Conservation (phyloP, 2,329 filamentous ascomycete species). For the Penicillium decumbens region DNA sequence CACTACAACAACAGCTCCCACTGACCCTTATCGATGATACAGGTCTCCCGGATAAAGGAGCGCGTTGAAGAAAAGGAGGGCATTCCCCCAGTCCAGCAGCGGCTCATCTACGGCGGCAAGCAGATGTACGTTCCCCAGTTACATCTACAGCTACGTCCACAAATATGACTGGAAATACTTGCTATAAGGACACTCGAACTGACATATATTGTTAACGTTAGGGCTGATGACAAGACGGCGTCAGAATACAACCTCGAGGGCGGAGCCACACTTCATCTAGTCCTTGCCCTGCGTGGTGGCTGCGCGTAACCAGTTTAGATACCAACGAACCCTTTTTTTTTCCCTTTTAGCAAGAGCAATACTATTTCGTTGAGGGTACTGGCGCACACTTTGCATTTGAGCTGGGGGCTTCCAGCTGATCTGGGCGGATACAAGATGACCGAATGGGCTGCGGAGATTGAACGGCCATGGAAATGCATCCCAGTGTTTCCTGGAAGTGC, state of each 20-base stretch:
- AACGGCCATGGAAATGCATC: neutral
- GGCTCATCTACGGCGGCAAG: conserved; percentile 93
- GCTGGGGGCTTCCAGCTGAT: neutral
- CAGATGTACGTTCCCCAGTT: conserved; percentile 66
- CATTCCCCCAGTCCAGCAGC: conserved; percentile 93
- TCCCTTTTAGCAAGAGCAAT: conserved; percentile 3
- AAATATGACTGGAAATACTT: conserved; percentile 8
- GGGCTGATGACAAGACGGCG: conserved; percentile 93
- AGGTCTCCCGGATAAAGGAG: conserved; percentile 97
- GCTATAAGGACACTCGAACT: neutral
- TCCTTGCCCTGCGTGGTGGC: conserved; percentile 87
- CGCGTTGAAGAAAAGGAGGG: conserved; percentile 99
- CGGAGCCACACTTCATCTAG: conserved; percentile 89
- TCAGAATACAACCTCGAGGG: conserved; percentile 85
- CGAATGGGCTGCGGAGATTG: neutral
- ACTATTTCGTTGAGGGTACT: conserved; percentile 1
- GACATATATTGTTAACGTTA: conserved; percentile 36
- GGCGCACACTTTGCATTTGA: neutral
- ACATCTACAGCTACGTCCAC: too few relatives aligned
- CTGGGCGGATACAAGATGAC: neutral
- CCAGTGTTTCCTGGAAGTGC: neutral
- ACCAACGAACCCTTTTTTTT: conserved; percentile 7
- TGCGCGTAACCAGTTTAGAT: conserved; percentile 19
- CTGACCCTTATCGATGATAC: neutral
- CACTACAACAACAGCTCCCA: neutral